A percentile compares a stretch with the other conserved stretches of the same genome.
Conservation (phyloP, 495 filamentous ascomycete species). For the Aspergillus campestris region DNA sequence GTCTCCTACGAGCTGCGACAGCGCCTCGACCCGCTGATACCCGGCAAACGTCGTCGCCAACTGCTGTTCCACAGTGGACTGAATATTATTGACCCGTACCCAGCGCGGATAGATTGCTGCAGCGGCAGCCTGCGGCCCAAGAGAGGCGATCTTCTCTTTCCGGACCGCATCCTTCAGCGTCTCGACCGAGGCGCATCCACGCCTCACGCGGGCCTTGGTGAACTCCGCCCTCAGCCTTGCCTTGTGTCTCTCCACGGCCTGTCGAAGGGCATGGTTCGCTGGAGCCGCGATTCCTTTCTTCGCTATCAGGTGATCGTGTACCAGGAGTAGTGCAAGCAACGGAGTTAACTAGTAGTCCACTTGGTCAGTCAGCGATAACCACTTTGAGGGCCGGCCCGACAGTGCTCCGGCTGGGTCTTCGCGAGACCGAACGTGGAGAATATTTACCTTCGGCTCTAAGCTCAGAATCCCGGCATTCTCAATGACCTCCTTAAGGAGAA, state of each 20-base stretch:
- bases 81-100: conserved; percentile 79
- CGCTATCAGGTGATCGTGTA: conserved; percentile 77
- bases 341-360: conserved; percentile 60
- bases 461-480: conserved; percentile 61
- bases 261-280: conserved; percentile 63
- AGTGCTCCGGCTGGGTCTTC: neutral
- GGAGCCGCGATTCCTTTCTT: conserved; percentile 74
- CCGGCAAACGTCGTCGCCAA: conserved; percentile 57
- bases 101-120: conserved; percentile 61
- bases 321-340: conserved; percentile 67
- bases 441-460: conserved; percentile 70
- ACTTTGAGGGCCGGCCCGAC: too few relatives aligned
- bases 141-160: conserved; percentile 19
- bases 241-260: conserved; percentile 71
- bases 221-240: conserved; percentile 74
- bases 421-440: neutral
- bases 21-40: conserved; percentile 40
- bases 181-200: conserved; percentile 56
- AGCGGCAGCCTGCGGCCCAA: conserved; percentile 11
- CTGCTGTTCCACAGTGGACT: conserved; percentile 59
- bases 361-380: conserved; percentile 33
- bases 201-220: conserved; percentile 62
- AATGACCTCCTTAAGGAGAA: conserved; percentile 76
- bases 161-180: conserved; percentile 50
- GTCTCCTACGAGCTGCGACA: conserved; percentile 32